These are phyloP conservation scores for Termitomyces sp. DNA, from an alignment of 1,284 basidiomycete genomes.

Conservation along the genomic window DNA sequence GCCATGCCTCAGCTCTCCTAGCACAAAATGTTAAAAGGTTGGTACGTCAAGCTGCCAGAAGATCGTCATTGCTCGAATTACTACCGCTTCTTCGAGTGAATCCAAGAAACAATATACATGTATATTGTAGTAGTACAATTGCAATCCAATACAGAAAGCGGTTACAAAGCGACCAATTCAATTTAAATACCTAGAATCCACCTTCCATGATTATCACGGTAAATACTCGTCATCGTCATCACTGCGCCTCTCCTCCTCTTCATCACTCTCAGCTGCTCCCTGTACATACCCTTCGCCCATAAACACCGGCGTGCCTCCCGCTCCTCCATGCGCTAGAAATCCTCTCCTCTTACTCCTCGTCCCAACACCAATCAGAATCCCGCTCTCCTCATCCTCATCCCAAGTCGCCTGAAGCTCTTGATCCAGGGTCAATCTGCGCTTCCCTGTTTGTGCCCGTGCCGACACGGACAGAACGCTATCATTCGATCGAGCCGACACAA, in stretches of 20 bases:
- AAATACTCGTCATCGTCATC: slow-evolving; percentile 11
- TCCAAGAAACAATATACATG: neutral
- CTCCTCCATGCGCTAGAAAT: slow-evolving; percentile 71
- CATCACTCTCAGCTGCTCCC: slow-evolving; percentile 28
- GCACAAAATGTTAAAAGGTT: neutral
- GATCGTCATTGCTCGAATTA: neutral
- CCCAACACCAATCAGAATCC: slow-evolving; percentile 48
- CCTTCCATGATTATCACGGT: slow-evolving; percentile 1
- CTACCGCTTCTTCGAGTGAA: neutral
- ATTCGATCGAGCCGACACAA: neutral
- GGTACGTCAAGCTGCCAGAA: neutral
- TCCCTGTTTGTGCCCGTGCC: slow-evolving; percentile 3
- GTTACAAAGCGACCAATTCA: slow-evolving; percentile 2
- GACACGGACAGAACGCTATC: neutral
- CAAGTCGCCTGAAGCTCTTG: slow-evolving; percentile 46
- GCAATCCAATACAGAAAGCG: slow-evolving; percentile 2
- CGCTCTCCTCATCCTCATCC: slow-evolving; percentile 30
- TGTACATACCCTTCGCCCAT: slow-evolving; percentile 63
- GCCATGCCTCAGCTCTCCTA: neutral
- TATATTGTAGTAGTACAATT: slow-evolving; percentile 4
- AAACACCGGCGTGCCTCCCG: slow-evolving; percentile 59
- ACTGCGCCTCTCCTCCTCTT: slow-evolving; percentile 17
- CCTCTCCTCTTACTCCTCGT: slow-evolving; percentile 46
- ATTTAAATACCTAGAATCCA: neutral
- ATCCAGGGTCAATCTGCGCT: slow-evolving; percentile 50